A percentile compares a stretch with the other conserved stretches of the same genome.
Conservation (phyloP, 1,139 yeast species). For the Kazachstania sp. region DNA sequence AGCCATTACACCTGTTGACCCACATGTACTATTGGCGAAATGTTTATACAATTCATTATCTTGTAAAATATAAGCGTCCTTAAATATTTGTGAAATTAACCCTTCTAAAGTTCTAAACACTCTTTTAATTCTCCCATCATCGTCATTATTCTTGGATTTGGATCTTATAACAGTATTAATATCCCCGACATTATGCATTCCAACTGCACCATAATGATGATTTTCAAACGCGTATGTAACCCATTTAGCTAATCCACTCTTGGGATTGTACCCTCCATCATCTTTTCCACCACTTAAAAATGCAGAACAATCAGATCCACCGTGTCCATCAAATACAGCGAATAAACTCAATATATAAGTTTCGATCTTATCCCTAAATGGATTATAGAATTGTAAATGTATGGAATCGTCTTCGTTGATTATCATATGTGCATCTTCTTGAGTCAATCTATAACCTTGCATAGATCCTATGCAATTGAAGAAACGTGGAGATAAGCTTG, state of each 20-base stretch:
- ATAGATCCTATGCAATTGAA: slow-evolving; percentile 63
- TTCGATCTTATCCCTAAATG: slow-evolving; percentile 22
- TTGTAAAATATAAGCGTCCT: slow-evolving; percentile 47
- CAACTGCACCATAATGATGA: slow-evolving; percentile 23
- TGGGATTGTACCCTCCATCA: slow-evolving; percentile 7
- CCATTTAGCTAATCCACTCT: slow-evolving; percentile 27
- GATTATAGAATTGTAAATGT: slow-evolving; percentile 28
- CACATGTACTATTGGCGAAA: slow-evolving; percentile 42
- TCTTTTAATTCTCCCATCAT: slow-evolving; percentile 13
- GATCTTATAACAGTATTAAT: neutral
- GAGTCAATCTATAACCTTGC: slow-evolving; percentile 70
- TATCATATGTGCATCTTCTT: slow-evolving; percentile 67
- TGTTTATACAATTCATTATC: slow-evolving; percentile 47
- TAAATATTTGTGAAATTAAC: slow-evolving; percentile 36
- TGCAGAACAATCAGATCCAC: slow-evolving; percentile 56
- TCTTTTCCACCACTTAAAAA: slow-evolving; percentile 35
- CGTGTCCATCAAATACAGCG: slow-evolving; percentile 78
- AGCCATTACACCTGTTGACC: slow-evolving; percentile 60
- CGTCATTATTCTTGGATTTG: slow-evolving; percentile 5
- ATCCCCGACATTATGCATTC: slow-evolving; percentile 4
- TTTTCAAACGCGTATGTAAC: slow-evolving; percentile 25
- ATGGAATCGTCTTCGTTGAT: slow-evolving; percentile 22
- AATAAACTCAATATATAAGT: slow-evolving; percentile 43
- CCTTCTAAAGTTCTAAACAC: slow-evolving; percentile 31
- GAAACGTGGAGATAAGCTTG: slow-evolving; percentile 26